Evolutionary conservation across 441 rosid genomes (phyloP), one percentile per base, ranked within the genome.

Genomic region (Jatropha podagrica): DNA sequence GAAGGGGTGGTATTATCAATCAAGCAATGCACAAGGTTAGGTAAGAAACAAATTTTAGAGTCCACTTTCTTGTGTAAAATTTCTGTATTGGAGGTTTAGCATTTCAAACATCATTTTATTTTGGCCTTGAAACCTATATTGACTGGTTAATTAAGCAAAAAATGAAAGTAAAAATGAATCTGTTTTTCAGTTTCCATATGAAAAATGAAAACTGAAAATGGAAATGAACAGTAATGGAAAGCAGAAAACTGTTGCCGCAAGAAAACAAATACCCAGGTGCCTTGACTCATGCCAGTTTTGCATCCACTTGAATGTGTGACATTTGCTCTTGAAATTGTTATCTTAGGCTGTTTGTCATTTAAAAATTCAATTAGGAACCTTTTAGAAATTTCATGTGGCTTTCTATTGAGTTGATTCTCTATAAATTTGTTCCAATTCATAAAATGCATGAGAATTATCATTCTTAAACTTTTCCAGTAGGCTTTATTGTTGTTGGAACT

Each of bases 11-110:
- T 80, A 80, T 80, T 70, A 87, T 93, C 68, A 56, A 73, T 71
- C 88, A 76, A 69, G 91, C 85, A 63, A 65, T 96, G 60, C 78
- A 69, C 77, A 92, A 82, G 79, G 85, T 96, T 73, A 91, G 92
- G 99, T 92, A 85, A 82, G 86, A 73, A 69, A 58, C 69, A 63
- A 11, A 58, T 23, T 58, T 63, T 51, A 9, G 42, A 23, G 63
- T 74, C 64, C 37, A 59, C 15, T 49, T 52, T 81, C 38, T 71
- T 44, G 27, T 61, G 27, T 63, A 9, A 54, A 11, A 11, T 71
- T 48, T 68, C 18, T 3, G n/a, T 4, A 3, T 54, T 58, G 58
- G 52, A 70, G 61, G 11, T 27, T 65, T 58, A 5, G 26, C 75
- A 14, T 9, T 37, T 6, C 20, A 15, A 14, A 9, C 26, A 46